These are phyloP conservation scores for Fragosphaeria purpurea DNA, from an alignment of 2,329 filamentous ascomycete species.

Conservation along the genomic window DNA sequence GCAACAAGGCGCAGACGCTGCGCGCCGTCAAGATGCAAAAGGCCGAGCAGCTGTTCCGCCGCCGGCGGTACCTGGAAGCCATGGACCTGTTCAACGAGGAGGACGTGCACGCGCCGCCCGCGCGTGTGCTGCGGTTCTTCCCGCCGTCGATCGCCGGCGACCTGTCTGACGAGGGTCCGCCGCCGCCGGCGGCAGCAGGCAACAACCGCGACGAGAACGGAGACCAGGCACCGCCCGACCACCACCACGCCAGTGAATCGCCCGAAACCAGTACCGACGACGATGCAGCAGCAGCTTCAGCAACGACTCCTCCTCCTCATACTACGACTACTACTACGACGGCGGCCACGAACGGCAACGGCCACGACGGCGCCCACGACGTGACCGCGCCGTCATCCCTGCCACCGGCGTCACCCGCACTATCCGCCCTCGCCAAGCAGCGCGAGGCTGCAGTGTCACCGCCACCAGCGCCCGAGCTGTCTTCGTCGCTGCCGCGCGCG, in stretches of 20 bases:
- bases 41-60: conserved; percentile 71
- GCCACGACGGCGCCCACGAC: too few species aligned
- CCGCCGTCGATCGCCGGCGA: conserved; percentile 76
- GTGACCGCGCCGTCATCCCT: not conserved
- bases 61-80: conserved; percentile 73
- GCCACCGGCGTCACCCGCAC: not conserved
- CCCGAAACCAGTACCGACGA: conserved; percentile 20
- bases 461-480: conserved; percentile 15
- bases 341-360: too few species aligned
- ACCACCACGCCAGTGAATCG: conserved; percentile 17
- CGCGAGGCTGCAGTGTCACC: conserved; percentile 5
- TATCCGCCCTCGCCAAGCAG: conserved; percentile 7
- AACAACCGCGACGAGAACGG: conserved; percentile 22
- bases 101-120: conserved; percentile 79
- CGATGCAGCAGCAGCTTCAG: not conserved
- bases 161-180: conserved; percentile 45
- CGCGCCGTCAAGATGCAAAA: conserved; percentile 87
- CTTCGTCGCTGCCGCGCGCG: conserved; percentile 22
- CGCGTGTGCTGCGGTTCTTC: conserved; percentile 76
- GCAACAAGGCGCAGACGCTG: conserved; percentile 69
- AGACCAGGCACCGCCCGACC: conserved; percentile 21
- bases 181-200: conserved; percentile 22
- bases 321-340: too few species aligned
- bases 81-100: conserved; percentile 80
- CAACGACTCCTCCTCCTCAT: too few species aligned